phyloP scores from a whole-genome alignment of 805 yeast species.

The Cyberlindnera mycetangii region DNA sequence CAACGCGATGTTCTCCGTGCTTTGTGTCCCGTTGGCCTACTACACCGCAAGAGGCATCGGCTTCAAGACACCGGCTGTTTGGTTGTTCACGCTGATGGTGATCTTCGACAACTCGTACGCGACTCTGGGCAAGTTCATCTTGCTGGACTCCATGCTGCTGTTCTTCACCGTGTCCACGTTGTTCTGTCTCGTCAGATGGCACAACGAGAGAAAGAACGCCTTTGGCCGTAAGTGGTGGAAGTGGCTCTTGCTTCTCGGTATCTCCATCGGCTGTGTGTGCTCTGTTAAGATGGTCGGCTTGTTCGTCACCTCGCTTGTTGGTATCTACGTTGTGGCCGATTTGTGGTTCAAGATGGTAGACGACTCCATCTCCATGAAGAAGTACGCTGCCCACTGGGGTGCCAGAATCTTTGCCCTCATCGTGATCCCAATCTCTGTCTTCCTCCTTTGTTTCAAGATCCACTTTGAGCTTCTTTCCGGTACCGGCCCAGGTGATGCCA shows the following conservation, averaged over 20 bases:
- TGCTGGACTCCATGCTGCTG: constrained; percentile 86
- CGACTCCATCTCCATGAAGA: constrained; percentile 44
- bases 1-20: constrained; percentile 79
- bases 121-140: constrained; percentile 82
- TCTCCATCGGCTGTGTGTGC: constrained; percentile 83
- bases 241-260: constrained; percentile 84
- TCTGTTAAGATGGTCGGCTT: constrained; percentile 97
- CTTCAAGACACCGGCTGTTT: constrained; percentile 64
- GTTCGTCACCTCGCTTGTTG: constrained; percentile 83
- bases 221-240: constrained; percentile 88
- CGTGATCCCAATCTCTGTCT: constrained; percentile 58
- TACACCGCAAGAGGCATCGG: constrained; percentile 76
- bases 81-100: constrained; percentile 80
- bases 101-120: constrained; percentile 79
- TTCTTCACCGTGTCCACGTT: constrained; percentile 87
- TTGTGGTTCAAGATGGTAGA: constrained; percentile 85
- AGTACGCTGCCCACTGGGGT: constrained; percentile 60
- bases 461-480: constrained; percentile 73
- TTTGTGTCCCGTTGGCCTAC: constrained; percentile 85
- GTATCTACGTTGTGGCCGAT: constrained; percentile 84
- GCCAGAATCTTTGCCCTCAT: constrained; percentile 65
- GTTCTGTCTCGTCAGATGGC: constrained; percentile 68
- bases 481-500: constrained; percentile 79
- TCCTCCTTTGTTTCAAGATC: constrained; percentile 64
- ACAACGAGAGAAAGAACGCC: constrained; percentile 48